Conservation (phyloP, 208 protist species). For the Acanthamoeba royreba region DNA sequence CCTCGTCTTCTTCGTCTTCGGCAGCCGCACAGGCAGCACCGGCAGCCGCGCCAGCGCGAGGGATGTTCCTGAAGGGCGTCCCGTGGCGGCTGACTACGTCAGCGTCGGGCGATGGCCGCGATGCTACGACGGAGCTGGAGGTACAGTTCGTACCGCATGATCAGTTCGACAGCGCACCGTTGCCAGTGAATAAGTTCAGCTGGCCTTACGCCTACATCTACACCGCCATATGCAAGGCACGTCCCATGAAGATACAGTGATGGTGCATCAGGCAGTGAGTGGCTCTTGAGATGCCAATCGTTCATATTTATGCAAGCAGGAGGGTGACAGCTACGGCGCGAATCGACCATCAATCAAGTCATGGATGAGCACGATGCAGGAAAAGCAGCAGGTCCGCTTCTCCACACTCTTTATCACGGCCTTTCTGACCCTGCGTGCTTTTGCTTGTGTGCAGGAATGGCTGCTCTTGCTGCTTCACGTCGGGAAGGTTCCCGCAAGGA, state of each 20-base stretch:
- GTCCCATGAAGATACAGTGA: too few species aligned
- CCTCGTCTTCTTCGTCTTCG: not conserved
- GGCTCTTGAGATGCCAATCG: not conserved
- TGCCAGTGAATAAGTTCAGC: conserved; percentile 17
- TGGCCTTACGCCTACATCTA: conserved; percentile 37
- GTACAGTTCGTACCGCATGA: not conserved
- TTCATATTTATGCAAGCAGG: not conserved
- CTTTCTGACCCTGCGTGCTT: not conserved
- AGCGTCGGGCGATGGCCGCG: not conserved
- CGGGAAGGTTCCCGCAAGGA: not conserved
- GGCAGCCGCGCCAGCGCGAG: too few species aligned
- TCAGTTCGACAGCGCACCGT: not conserved
- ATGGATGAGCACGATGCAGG: not conserved
- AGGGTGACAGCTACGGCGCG: not conserved
- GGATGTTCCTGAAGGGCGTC: not conserved
- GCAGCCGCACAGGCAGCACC: too few species aligned
- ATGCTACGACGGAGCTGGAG: not conserved
- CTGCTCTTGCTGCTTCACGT: conserved; percentile 3
- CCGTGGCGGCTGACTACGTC: not conserved
- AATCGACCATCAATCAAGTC: not conserved
- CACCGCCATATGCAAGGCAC: not conserved
- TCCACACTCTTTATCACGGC: too few species aligned
- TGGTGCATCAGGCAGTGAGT: not conserved
- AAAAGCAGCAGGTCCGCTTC: not conserved
- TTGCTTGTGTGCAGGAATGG: conserved; percentile 23